Evolutionary conservation across 2,329 filamentous ascomycete species (phyloP), one percentile per base, ranked within the genome.

Genomic region (Drechslerella coelobrocha): DNA sequence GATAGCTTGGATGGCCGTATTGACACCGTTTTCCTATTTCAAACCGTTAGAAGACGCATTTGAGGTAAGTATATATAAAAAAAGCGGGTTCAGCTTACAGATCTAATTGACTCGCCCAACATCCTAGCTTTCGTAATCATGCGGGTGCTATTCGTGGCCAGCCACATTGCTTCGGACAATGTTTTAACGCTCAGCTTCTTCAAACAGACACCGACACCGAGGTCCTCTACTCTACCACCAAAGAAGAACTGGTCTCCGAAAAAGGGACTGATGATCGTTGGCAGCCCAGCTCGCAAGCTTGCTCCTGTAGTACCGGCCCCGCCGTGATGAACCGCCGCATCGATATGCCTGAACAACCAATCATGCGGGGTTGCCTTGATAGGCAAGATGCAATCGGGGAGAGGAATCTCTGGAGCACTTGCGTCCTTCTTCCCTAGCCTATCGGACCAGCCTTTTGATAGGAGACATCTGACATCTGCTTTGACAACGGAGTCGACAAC

Each of bases 201-300:
- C 75, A 99, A 83, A 77, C 88, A 91, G 19, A 96, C 88, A 0
- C 94, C 94, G 1, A 97, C 94, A 0, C 94, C 93, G 4, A 99
- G 83, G 76, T 97, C 93, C 78, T 97, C 92, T 0, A 97, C 89
- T 2, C 94, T 85, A 27, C 84, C 86, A 5, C 92, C 94, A 76
- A 96, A 97, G 82, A 99, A 99, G 83, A 89, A 97, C 78, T 99
- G 94, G 76, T 99, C 94, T 3, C 94, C 94, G 77, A 99, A 99
- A 82, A 97, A 99, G 0, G 94, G 94, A 72, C 93, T 90, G 77
- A 97, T 89, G 73, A 99, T 92, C 0, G 94, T 97, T 0, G 94
- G 94, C 3, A 96, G 86, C 1, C 94, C 94, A 0, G 92, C 92
- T 56, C 94, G 85, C 52, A 99, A 82, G 78, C 91, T 96, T 0